Evolutionary conservation across 345 rosid genomes (phyloP).

Genomic region (Syzygium oleosum): DNA sequence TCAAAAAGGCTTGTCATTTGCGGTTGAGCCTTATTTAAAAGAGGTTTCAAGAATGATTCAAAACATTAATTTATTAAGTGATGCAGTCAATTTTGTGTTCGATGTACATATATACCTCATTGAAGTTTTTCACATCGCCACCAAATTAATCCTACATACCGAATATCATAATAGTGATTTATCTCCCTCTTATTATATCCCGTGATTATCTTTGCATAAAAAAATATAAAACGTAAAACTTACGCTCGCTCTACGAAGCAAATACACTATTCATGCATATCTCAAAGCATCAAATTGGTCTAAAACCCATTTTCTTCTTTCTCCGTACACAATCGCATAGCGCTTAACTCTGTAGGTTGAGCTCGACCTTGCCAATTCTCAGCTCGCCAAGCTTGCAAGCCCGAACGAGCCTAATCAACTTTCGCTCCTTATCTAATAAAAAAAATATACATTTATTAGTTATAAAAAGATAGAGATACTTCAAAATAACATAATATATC

Average conservation of each 20-base stretch:
- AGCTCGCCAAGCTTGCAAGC: neutral
- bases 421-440: neutral
- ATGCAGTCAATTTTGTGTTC: neutral
- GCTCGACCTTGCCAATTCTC: neutral
- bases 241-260: too few species aligned
- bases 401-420: neutral
- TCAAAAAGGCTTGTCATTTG: neutral
- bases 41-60: neutral
- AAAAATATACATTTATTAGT: rapidly evolving
- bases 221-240: neutral
- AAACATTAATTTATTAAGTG: neutral
- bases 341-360: neutral
- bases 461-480: neutral
- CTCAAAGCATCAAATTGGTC: too few species aligned
- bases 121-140: neutral
- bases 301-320: neutral
- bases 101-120: neutral
- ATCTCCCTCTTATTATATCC: rapidly evolving
- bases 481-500: neutral
- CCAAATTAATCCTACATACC: neutral
- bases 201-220: neutral
- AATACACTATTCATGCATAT: neutral
- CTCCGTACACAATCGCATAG: neutral
- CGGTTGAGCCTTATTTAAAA: neutral
- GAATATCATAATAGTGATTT: neutral